Evolutionary conservation across 345 rosid species (phyloP).

Genomic region (Abelmoschus esculentus): DNA sequence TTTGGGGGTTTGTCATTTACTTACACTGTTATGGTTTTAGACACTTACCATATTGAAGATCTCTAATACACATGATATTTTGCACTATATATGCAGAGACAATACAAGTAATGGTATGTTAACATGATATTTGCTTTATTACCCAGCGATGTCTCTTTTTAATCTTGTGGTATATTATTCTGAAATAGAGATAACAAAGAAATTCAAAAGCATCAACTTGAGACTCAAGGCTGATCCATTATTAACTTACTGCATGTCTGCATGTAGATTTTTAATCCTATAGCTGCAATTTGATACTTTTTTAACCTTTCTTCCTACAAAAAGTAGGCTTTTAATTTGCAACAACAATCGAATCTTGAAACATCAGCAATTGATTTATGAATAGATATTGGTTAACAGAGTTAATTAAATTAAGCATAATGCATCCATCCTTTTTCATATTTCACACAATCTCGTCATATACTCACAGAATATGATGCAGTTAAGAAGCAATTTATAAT

Average conservation of each 20-base stretch:
- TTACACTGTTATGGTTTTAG: not conserved
- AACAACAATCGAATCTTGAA: not conserved
- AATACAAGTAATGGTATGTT: not conserved
- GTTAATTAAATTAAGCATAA: not conserved
- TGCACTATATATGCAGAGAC: not conserved
- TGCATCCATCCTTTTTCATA: not conserved
- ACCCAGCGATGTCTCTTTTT: not conserved
- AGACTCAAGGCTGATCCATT: not conserved
- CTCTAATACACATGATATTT: not conserved
- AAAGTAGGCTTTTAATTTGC: not conserved
- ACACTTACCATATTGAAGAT: not conserved
- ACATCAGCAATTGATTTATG: not conserved
- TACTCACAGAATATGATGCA: constrained; percentile 91
- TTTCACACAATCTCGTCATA: not conserved
- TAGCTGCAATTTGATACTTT: not conserved
- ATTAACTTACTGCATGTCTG: not conserved
- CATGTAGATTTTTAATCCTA: not conserved
- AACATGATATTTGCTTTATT: not conserved
- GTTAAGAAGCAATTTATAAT: constrained; percentile 81
- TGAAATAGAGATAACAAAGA: not conserved
- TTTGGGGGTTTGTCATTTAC: too few relatives aligned
- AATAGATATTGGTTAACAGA: not conserved
- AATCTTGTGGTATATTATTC: not conserved
- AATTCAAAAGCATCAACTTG: not conserved
- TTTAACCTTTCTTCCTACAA: not conserved